Base-by-base conservation (phyloP, 495 filamentous ascomycete species). In the Lophium mytilinum region DNA sequence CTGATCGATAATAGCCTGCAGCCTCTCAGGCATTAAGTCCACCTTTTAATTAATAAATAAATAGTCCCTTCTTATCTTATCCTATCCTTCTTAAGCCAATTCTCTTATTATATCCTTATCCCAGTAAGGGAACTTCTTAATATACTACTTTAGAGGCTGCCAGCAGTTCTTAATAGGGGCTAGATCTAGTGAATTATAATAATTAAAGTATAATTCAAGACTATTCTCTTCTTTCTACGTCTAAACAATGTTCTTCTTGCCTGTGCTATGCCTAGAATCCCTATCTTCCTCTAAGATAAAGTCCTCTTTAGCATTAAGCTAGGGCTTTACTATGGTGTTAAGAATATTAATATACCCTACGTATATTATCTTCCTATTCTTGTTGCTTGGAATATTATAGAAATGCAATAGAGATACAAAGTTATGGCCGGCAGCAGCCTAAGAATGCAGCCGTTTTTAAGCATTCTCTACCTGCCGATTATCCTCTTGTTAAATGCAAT, bases 131-230 rank as follows among this genome's bases (percentile, higher is more conserved):
- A 52, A 52, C 43, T 58, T 60, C 34, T 21, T 33, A 15, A 56
- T 18, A 34, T 37, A 35, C 42, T 56, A 53, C 37, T 56, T 61
- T 43, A 39, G 47, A 18, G 53, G 53, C 40, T 61, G 53, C 58
- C 39, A 61, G 46, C 47, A 52, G 47, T 61, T 61, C 53, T 61
- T 49, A 46, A 61, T 61, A 34, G 53, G 47, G 9, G 53, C 11
- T 34, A 61, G 47, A 53, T 61, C 40, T 39, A 48, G 48, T 8
- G 53, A 61, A 1, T 36, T 39, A 37, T 34, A 21, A 41, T 49
- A 61, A 24, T 61, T 61, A 34, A 52, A 61, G 53, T 56, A 61
- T 54, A 39, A 47, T 33, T 61, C 34, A 37, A 56, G 45, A 18
- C 52, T 30, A 14, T 56, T 33, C 18, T 48, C 30, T 30, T 52